Base-by-base conservation (phyloP, 805 yeast species). In the Metschnikowia vanudenii region DNA sequence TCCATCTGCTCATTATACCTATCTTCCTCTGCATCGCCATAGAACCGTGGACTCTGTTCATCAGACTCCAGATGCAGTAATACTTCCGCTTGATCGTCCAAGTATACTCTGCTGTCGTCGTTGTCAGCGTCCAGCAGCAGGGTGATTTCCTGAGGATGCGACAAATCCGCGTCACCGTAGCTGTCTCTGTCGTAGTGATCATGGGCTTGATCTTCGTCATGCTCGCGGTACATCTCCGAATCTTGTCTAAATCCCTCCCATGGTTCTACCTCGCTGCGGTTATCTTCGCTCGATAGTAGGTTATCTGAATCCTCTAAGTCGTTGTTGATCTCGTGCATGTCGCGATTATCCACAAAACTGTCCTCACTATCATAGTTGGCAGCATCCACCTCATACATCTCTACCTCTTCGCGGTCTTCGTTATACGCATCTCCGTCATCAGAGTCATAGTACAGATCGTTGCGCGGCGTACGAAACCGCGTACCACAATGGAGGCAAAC, bases 401-500 rank as follows among this genome's bases (percentile, higher is more conserved):
- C 58, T 34, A 51, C 55, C 41, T 66, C 71, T n/a, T 64, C 68
- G 11, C 53, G 59, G 39, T 67, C 71, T 41, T 65, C 70, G 39
- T 62, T 60, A 46, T 62, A 64, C 18, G 63, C 68, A 29, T 65
- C 72, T 16, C 68, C 72, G 24, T 69, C 73, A 4, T 65, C 71
- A 7, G 69, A 66, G 34, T 71, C 74, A 39, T 63, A 62, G 37
- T 61, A 62, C 29, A 57, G 68, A 19, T 66, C 65, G 24, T 63
- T 62, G 17, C 60, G 59, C 1, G 71, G 61, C 7, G 58, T 52
- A 19, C 73, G 57, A 50, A 84, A 74, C 28, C 80, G 60, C 47
- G 79, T 66, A 4, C 85, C 84, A 62, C 94, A 86, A 56, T 85
- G 85, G 5, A 79, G 72, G 57, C 94, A 86, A n/a, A 64, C 69